Conservation (phyloP, 768 basidiomycete genomes). For the Galerina marginata region DNA sequence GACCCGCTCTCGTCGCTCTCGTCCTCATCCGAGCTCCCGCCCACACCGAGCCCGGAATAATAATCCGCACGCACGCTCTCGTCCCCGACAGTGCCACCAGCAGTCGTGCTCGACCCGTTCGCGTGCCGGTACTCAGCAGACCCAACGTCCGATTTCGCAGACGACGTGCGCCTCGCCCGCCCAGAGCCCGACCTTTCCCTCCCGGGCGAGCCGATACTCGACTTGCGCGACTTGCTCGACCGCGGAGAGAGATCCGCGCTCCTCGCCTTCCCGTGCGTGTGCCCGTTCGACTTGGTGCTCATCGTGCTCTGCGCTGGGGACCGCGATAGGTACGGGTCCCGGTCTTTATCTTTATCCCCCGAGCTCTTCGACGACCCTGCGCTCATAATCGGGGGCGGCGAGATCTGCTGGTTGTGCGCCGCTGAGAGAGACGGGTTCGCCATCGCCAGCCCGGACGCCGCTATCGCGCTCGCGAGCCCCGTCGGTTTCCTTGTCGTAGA, state of each 20-base stretch:
- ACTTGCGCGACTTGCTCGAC: constrained; percentile 33
- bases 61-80: constrained; percentile 25
- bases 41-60: constrained; percentile 44
- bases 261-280: constrained; percentile 31
- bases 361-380: constrained; percentile 15
- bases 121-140: neutral
- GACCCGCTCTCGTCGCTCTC: constrained; percentile 36
- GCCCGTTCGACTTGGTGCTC: constrained; percentile 21
- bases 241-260: constrained; percentile 39
- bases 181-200: neutral
- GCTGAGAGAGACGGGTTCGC: constrained; percentile 57
- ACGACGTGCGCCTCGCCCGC: constrained; percentile 24
- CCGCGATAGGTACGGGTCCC: constrained; percentile 32
- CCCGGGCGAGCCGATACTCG: constrained; percentile 21
- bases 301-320: constrained; percentile 29
- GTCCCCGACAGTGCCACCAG: neutral
- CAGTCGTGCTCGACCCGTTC: neutral
- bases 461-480: constrained; percentile 70
- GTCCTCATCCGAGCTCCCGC: constrained; percentile 38
- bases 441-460: constrained; percentile 71
- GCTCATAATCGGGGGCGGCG: constrained; percentile 22
- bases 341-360: neutral
- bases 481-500: constrained; percentile 53
- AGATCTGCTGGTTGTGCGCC: constrained; percentile 43
- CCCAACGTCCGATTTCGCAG: constrained; percentile 18